These are phyloP conservation scores for Hyaloperonospora brassicae DNA, from an alignment of 352 stramenopile genomes.

Conservation along the genomic window DNA sequence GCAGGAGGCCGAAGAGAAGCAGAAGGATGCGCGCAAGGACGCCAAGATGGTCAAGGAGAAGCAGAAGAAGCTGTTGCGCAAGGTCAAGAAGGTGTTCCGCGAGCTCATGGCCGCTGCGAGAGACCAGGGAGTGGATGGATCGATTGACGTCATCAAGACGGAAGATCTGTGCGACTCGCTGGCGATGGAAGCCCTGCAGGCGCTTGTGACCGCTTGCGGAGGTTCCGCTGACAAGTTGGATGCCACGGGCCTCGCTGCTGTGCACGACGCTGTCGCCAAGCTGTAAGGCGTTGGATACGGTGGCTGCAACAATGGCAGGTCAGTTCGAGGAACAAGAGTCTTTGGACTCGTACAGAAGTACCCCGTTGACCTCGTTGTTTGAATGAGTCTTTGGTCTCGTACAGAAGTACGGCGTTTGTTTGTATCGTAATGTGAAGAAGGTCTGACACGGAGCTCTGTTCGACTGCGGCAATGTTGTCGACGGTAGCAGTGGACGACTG, in stretches of 20 bases:
- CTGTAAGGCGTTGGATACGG: constrained; percentile 4
- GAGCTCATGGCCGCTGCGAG: constrained; percentile 60
- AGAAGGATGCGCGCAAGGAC: constrained; percentile 62
- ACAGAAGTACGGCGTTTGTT: too few species aligned
- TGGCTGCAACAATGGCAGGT: too few species aligned
- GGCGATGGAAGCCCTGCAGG: constrained; percentile 63
- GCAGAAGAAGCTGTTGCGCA: constrained; percentile 78
- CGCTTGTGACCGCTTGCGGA: constrained; percentile 54
- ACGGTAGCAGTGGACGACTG: constrained; percentile 81
- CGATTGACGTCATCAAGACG: constrained; percentile 64
- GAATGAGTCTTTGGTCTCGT: too few species aligned
- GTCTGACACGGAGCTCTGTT: too few species aligned
- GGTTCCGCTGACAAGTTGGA: constrained; percentile 45
- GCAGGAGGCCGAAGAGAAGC: constrained; percentile 50
- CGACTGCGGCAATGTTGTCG: too few species aligned
- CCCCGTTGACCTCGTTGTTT: too few species aligned
- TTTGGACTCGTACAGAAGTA: too few species aligned
- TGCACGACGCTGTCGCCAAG: constrained; percentile 42
- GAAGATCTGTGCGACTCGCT: constrained; percentile 67
- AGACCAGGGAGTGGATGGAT: constrained; percentile 48
- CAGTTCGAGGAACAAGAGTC: too few species aligned
- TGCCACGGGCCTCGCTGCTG: constrained; percentile 41
- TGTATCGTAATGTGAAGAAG: too few species aligned
- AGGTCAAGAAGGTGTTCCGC: constrained; percentile 81
- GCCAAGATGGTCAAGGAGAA: constrained; percentile 76